Evolutionary conservation across 2,329 filamentous ascomycete genomes (phyloP), one percentile per base, ranked within the genome.

Genomic region (Cryphonectria nitschkei): DNA sequence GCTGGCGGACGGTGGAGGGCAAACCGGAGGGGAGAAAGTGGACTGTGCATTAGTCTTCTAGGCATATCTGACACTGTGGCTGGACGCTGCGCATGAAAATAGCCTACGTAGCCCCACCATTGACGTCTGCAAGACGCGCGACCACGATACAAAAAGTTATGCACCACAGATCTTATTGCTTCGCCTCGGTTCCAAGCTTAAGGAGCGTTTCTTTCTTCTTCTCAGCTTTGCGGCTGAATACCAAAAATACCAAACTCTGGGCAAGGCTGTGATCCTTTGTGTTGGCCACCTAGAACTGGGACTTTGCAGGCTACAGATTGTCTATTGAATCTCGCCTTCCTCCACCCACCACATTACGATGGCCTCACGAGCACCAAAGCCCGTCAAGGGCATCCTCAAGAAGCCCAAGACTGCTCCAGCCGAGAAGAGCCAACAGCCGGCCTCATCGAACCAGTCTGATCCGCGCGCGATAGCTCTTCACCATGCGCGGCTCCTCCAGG

Each of bases 401-500:
- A 90, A 88, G 69, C 82, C 85, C 37, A 82, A 83, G 69, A 78
- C 82, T 43, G 80, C 82, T 65, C 80, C 84, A 73, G 76, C 19
- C 70, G 65, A 65, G 56, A 75, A 58, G 22, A 76, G 69, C 76
- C 79, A 78, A 66, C 72, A 76, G 71, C 73, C 80, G 80, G 68
- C 80, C 84, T 64, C 80, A 84, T 50, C 83, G 82, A 68, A 82
- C 81, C 56, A 84, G 85, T 22, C 60, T 14, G 65, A 73, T 63
- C 64, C 83, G 69, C 84, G 83, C 71, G 87, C 91, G 71, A 87
- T 93, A 69, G 95, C 94, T 65, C 82, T 96, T 71, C 89, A 94
- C 77, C 94, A 98, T 83, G 95, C 95, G 58, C 87, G 87, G 75
- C 88, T 93, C 68, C 90, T 98, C 67, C 92, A 97, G 80, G 87